A percentile compares a stretch with the other conserved stretches of the same genome.
These are phyloP conservation scores for Hordeum pubiflorum DNA, from an alignment of 202 grass and related monocot species.

Conservation along the genomic window DNA sequence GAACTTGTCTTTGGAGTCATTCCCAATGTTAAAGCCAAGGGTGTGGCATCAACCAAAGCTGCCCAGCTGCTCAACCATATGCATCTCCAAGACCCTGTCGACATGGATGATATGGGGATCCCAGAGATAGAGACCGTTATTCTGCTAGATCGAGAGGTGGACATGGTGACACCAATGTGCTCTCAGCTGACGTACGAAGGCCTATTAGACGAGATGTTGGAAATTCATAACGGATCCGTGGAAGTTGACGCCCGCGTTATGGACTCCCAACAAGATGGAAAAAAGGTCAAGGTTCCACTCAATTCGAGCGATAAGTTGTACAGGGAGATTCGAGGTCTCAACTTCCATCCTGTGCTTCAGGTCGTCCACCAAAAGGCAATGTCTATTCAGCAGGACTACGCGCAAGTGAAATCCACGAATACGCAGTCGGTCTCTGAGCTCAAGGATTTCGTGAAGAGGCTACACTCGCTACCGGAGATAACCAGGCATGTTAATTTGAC, in stretches of 20 bases:
- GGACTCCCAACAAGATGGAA: conserved; percentile 63
- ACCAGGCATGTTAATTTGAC: conserved; percentile 83
- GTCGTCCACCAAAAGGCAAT: conserved; percentile 81
- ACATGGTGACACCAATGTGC: conserved; percentile 96
- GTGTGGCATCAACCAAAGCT: conserved; percentile 70
- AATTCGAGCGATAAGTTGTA: conserved; percentile 96
- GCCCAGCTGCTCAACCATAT: conserved; percentile 66
- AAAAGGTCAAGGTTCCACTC: conserved; percentile 79
- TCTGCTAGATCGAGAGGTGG: conserved; percentile 88
- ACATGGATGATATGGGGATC: conserved; percentile 60
- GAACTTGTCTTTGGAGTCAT: conserved; percentile 88
- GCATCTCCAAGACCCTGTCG: conserved; percentile 80
- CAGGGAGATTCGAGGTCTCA: conserved; percentile 85
- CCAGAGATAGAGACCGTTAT: conserved; percentile 79
- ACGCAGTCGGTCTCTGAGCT: conserved; percentile 81
- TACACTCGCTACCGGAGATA: conserved; percentile 90
- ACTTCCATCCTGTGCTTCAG: conserved; percentile 85
- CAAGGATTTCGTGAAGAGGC: conserved; percentile 92
- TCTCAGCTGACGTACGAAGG: conserved; percentile 98
- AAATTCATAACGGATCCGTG: conserved; percentile 72
- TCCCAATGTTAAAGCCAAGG: conserved; percentile 78
- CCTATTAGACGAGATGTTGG: conserved; percentile 83
- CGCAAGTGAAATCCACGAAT: conserved; percentile 71
- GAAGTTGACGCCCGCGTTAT: conserved; percentile 75
- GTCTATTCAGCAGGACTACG: conserved; percentile 89